Percentiles rank a stretch among this genome's conserved stretches.
Conservation (phyloP, 2,329 filamentous ascomycete species). For the Talaromyces rugulosus region DNA sequence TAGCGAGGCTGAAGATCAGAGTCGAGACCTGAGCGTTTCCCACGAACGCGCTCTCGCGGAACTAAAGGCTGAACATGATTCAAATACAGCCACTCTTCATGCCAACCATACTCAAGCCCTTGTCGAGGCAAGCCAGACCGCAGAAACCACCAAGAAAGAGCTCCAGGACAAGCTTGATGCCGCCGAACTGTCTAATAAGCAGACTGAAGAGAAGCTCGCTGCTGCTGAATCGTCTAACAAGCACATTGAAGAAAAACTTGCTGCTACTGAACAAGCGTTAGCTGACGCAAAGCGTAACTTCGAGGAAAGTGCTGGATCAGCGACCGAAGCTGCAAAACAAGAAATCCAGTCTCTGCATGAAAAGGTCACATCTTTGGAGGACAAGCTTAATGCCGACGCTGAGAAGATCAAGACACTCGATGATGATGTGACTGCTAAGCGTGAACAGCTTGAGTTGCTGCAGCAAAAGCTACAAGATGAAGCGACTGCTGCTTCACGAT, state of each 20-base stretch:
- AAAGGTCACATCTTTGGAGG: conserved; percentile 30
- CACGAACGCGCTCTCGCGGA: conserved; percentile 27
- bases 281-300: conserved; percentile 28
- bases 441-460: conserved; percentile 33
- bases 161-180: conserved; percentile 31
- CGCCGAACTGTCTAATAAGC: conserved; percentile 28
- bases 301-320: conserved; percentile 30
- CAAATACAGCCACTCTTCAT: conserved; percentile 19
- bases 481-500: conserved; percentile 28
- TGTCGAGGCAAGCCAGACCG: conserved; percentile 25
- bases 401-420: conserved; percentile 32
- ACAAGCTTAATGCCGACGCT: conserved; percentile 26
- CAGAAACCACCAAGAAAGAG: conserved; percentile 28
- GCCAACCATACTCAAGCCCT: conserved; percentile 32
- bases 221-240: conserved; percentile 28
- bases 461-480: conserved; percentile 35
- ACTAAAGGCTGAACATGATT: conserved; percentile 28
- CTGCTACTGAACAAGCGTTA: conserved; percentile 30
- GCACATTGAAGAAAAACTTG: conserved; percentile 29
- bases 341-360: conserved; percentile 34
- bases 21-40: conserved; percentile 24
- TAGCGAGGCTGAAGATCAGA: conserved; percentile 19
- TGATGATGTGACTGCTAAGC: conserved; percentile 30
- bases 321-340: conserved; percentile 29
- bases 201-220: conserved; percentile 28